Evolutionary conservation across 805 yeast species (phyloP), one percentile per base, ranked within the genome.

Genomic region (Starmerella floricola): DNA sequence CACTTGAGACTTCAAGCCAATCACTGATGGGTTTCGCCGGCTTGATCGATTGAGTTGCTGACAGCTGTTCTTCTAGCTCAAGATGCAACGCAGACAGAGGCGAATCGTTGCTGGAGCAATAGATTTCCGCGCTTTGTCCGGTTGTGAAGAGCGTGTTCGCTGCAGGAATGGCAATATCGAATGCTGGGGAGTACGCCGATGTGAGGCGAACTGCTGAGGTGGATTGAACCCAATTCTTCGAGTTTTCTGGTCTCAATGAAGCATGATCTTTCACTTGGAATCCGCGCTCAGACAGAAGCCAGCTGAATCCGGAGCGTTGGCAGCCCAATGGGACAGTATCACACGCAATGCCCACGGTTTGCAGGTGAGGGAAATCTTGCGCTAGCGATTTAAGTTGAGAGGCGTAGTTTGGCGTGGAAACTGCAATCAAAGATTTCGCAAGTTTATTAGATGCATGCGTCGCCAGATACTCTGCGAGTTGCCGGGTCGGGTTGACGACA

Each of bases 1-100:
- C 65, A 2, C 63, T 57, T 0, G 83, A 74, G 40, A 79, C 63
- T 4, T 52, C 45, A 39, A 74, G 61, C 24, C 31, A 31, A 18
- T 44, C 52, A 5, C 48, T 41, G 17, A 54, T 34, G 8, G 48
- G 47, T 18, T 31, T 31, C 12, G 46, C 47, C 1, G 56, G 55
- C 20, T 44, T 38, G 31, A 45, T 46, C 6, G 42, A 36, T 3
- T 38, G 37, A 15, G 28, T 35, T 1, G 36, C 39, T 18, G 13
- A 19, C 35, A 42, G 21, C 2, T 19, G 12, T 21, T 40, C 37
- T 11, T 45, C 46, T 11, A 51, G 29, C 19, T 46, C 50, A 6
- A 50, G 31, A 28, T 53, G 52, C 41, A 53, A 26, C 8, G 54
- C 51, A 1, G 41, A 31, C 5, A 48, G 40, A 6, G 52, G 46